Evolutionary conservation across 495 filamentous ascomycete species (phyloP).

Genomic region (Massariosphaeria phaeospora): DNA sequence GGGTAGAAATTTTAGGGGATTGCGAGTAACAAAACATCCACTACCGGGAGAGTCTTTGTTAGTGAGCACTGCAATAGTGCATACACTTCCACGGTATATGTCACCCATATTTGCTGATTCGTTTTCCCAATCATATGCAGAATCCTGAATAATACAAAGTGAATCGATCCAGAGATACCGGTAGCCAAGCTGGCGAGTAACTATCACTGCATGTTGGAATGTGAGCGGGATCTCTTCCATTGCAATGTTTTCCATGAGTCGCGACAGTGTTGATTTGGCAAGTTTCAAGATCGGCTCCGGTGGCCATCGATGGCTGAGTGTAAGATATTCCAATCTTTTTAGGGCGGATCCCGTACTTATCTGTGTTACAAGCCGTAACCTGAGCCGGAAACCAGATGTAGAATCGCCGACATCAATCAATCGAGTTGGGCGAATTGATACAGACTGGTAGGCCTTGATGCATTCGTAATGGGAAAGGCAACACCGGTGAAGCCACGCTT

Average conservation of each 20-base stretch:
- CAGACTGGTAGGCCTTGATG: too few relatives aligned
- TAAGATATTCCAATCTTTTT: conserved; percentile 17
- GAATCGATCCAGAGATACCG: conserved; percentile 31
- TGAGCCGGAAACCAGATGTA: too few relatives aligned
- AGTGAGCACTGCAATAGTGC: conserved; percentile 8
- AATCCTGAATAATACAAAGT: conserved; percentile 30
- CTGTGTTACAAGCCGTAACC: too few relatives aligned
- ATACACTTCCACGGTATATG: conserved; percentile 14
- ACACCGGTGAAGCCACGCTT: too few relatives aligned
- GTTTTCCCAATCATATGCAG: conserved; percentile 10
- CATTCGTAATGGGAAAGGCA: too few relatives aligned
- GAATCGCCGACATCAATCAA: too few relatives aligned
- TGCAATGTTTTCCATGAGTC: conserved; percentile 7
- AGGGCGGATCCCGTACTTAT: too few relatives aligned
- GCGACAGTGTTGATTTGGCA: background rate
- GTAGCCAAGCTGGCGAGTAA: conserved; percentile 20
- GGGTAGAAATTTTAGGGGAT: too few relatives aligned
- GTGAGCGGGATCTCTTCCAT: conserved; percentile 7
- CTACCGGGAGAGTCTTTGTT: conserved; percentile 10
- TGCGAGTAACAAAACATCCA: too few relatives aligned
- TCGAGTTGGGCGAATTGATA: too few relatives aligned
- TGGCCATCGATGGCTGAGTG: conserved; percentile 27
- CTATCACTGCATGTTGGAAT: conserved; percentile 23
- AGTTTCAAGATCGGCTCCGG: conserved; percentile 1
- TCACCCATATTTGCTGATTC: conserved; percentile 17